These are phyloP conservation scores for Claviceps purpurea DNA, from an alignment of 2,329 filamentous ascomycete species.

Conservation along the genomic window DNA sequence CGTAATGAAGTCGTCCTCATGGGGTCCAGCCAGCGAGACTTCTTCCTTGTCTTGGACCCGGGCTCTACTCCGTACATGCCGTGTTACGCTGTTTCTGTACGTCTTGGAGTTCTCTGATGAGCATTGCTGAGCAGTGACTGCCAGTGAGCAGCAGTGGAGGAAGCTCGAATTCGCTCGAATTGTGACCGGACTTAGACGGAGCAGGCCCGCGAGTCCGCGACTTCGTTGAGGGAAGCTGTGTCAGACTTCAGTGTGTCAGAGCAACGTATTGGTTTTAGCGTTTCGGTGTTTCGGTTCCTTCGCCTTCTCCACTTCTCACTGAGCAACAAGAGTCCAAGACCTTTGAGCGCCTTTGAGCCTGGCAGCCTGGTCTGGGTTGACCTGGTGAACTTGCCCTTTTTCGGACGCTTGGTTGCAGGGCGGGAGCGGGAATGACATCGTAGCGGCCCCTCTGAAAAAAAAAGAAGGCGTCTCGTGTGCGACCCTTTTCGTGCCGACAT, in stretches of 20 bases:
- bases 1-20: neutral
- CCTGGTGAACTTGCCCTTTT: neutral
- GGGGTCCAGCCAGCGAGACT: neutral
- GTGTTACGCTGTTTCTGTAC: too few relatives aligned
- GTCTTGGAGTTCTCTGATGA: too few relatives aligned
- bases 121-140: too few relatives aligned
- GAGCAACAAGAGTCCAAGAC: slow-evolving; percentile 2
- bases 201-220: too few relatives aligned
- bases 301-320: slow-evolving; percentile 4
- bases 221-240: too few relatives aligned
- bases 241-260: too few relatives aligned
- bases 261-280: slow-evolving; percentile 1
- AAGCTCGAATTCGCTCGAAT: neutral
- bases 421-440: neutral
- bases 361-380: neutral
- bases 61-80: too few relatives aligned
- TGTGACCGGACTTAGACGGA: too few relatives aligned
- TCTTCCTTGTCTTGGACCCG: too few relatives aligned
- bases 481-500: too few relatives aligned
- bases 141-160: neutral
- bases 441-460: neutral
- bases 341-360: neutral
- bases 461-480: too few relatives aligned
- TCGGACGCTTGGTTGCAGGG: neutral
- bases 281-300: slow-evolving; percentile 6